phyloP scores from a whole-genome alignment of 805 yeast species.

The Kuraishia hungarica region DNA sequence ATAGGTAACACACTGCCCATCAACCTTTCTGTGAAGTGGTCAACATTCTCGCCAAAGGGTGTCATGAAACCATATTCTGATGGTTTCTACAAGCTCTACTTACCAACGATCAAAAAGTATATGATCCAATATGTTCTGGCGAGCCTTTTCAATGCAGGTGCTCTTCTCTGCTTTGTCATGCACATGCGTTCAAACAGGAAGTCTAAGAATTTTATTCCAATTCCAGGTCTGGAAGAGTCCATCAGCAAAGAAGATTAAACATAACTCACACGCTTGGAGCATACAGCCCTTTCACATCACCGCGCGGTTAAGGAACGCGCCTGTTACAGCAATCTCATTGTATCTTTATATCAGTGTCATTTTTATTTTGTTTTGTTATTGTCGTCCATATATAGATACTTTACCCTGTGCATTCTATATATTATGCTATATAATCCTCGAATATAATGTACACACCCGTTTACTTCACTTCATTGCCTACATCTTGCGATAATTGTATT shows the following conservation, averaged over 20 bases:
- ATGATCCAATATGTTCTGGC: constrained; percentile 1
- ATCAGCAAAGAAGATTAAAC: not conserved
- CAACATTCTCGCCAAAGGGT: constrained; percentile 4
- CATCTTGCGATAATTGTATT: constrained; percentile 1
- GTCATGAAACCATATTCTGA: not conserved
- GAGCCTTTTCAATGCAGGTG: not conserved
- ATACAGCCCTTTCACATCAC: too few relatives aligned
- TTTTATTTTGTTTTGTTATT: too few relatives aligned
- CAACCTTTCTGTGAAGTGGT: constrained; percentile 54
- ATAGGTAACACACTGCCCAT: constrained; percentile 59
- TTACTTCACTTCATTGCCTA: not conserved
- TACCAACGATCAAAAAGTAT: not conserved
- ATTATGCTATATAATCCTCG: not conserved
- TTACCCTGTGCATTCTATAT: too few relatives aligned
- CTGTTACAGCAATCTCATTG: too few relatives aligned
- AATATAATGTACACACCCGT: not conserved
- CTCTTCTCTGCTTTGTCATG: not conserved
- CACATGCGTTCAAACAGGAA: not conserved
- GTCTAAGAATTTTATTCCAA: not conserved
- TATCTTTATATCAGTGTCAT: too few relatives aligned
- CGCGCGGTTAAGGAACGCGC: too few relatives aligned
- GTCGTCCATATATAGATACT: too few relatives aligned
- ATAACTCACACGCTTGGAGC: too few relatives aligned
- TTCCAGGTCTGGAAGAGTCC: not conserved
- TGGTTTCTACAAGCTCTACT: constrained; percentile 6